phyloP scores from a whole-genome alignment of 1,284 basidiomycete species.

The Cerrena zonata region DNA sequence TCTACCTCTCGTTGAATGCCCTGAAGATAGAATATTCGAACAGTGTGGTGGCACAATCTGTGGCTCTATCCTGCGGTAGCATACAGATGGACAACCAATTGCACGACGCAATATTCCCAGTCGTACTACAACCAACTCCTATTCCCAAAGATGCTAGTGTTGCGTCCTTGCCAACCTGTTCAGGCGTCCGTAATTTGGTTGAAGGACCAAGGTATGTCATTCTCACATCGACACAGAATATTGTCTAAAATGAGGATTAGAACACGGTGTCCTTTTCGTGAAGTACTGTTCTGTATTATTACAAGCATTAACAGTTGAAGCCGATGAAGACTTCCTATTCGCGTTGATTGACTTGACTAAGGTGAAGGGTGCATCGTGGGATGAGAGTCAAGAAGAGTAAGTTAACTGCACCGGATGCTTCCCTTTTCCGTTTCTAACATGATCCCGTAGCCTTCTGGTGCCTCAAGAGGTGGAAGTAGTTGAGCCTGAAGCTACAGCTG shows the following conservation, averaged over 20 bases:
- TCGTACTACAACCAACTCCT: slow-evolving; percentile 92
- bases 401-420: no score
- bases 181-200: slow-evolving; percentile 86
- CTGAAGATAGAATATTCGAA: slow-evolving; percentile 85
- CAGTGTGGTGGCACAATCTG: slow-evolving; percentile 75
- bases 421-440: not conserved
- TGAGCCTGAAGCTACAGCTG: slow-evolving; percentile 66
- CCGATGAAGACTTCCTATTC: slow-evolving; percentile 95
- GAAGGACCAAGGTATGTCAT: slow-evolving; percentile 77
- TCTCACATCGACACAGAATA: not conserved
- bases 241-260: slow-evolving; percentile 34
- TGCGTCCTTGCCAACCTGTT: slow-evolving; percentile 83
- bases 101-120: slow-evolving; percentile 92
- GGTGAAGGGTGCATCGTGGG: slow-evolving; percentile 87
- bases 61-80: slow-evolving; percentile 80
- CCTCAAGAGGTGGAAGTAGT: slow-evolving; percentile 71
- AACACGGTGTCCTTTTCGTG: slow-evolving; percentile 92
- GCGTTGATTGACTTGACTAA: slow-evolving; percentile 89
- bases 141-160: slow-evolving; percentile 80
- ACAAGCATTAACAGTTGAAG: slow-evolving; percentile 91
- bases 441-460: slow-evolving; percentile 61
- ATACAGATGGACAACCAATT: slow-evolving; percentile 98
- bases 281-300: slow-evolving; percentile 95
- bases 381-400: slow-evolving; percentile 71
- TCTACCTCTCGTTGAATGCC: slow-evolving; percentile 80